A percentile compares a stretch with the other conserved stretches of the same genome.
Evolutionary conservation across 768 basidiomycete species (phyloP).

Genomic region (Rhodotorula diobovata): DNA sequence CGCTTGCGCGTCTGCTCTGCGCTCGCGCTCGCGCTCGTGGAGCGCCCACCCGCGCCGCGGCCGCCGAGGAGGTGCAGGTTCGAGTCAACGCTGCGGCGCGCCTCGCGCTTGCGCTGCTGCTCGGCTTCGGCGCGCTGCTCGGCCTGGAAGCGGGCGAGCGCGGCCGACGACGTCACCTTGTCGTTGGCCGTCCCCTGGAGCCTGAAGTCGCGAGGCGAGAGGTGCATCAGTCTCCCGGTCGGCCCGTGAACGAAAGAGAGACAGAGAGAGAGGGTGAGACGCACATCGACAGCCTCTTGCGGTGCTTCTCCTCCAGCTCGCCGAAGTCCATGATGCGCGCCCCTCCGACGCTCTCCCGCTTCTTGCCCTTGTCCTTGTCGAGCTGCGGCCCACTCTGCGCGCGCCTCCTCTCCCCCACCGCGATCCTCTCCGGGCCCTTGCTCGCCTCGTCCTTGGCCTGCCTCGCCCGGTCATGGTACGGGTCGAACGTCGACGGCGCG

Average conservation of each 20-base stretch:
- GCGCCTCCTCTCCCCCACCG: constrained; percentile 16
- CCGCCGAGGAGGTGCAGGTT: constrained; percentile 1
- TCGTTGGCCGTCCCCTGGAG: constrained; percentile 22
- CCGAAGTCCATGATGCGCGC: constrained; percentile 33
- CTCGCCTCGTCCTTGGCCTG: too few species aligned
- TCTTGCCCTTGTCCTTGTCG: neutral
- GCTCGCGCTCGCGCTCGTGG: too few species aligned
- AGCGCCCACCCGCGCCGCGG: neutral
- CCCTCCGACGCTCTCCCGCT: neutral
- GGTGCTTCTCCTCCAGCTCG: constrained; percentile 30
- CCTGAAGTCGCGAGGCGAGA: neutral
- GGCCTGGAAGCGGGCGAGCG: neutral
- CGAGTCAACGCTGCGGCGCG: constrained; percentile 5
- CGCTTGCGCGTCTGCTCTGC: neutral
- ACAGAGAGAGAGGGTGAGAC: neutral
- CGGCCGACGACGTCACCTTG: constrained; percentile 1
- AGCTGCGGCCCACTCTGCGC: neutral
- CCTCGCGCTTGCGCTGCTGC: neutral
- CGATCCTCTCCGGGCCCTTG: constrained; percentile 8
- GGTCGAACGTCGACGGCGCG: constrained; percentile 22
- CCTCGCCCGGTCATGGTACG: constrained; percentile 8
- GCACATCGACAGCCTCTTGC: constrained; percentile 28
- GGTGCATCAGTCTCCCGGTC: neutral
- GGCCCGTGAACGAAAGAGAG: neutral
- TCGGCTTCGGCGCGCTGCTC: constrained; percentile 15